phyloP scores from a whole-genome alignment of 306 rosid species.

The Casuarina glauca region DNA sequence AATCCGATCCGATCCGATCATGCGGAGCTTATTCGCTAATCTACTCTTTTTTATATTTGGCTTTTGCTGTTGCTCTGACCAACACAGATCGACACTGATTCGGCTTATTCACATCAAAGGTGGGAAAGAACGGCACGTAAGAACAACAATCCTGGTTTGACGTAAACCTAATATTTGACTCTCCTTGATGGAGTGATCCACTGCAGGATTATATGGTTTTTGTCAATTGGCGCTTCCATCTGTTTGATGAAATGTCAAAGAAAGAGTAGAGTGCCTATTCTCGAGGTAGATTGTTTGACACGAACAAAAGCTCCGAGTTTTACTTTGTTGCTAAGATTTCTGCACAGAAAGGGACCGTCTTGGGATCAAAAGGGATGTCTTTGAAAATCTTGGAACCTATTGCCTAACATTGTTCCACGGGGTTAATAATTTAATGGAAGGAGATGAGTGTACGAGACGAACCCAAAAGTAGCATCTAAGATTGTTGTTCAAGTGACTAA shows the following conservation, averaged over 20 bases:
- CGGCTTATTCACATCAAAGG: no score
- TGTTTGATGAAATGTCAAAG: not conserved
- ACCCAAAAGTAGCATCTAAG: no score
- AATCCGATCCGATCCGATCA: not conserved
- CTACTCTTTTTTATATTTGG: not conserved
- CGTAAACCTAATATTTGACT: slow-evolving; percentile 32
- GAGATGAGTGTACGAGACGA: no score
- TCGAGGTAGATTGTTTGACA: not conserved
- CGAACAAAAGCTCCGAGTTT: not conserved
- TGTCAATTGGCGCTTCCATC: no score
- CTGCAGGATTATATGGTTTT: no score
- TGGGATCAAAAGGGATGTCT: not conserved
- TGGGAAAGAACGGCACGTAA: not conserved
- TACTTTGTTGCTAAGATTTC: not conserved
- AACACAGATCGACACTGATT: no score
- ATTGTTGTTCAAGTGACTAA: no score
- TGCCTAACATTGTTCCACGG: no score
- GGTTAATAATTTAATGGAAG: no score
- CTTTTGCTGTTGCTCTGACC: no score
- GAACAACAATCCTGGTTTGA: slow-evolving; percentile 24
- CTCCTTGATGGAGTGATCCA: slow-evolving; percentile 6
- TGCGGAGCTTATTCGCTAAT: not conserved
- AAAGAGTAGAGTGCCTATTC: not conserved
- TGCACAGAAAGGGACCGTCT: not conserved
- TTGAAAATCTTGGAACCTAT: not conserved